Evolutionary conservation across 208 protist genomes (phyloP).

Genomic region (Leishmania arabica): DNA sequence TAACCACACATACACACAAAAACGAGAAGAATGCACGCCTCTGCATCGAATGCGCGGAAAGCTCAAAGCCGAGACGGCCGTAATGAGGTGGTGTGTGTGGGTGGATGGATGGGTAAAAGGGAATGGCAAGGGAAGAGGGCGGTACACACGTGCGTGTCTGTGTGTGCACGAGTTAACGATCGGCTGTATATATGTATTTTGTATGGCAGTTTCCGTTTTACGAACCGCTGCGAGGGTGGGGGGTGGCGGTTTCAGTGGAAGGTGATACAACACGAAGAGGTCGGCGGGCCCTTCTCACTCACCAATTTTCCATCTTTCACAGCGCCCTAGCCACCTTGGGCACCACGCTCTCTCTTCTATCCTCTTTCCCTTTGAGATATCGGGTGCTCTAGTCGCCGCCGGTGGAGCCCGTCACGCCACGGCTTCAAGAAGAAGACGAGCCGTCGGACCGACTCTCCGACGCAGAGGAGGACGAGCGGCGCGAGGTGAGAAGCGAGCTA

Average conservation of each 20-base stretch:
- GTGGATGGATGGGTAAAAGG: not conserved
- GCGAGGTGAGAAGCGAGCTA: not conserved
- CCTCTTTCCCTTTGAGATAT: not conserved
- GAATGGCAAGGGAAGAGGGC: not conserved
- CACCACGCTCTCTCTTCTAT: not conserved
- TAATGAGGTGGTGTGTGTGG: not conserved
- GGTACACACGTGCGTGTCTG: not conserved
- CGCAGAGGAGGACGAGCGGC: not conserved
- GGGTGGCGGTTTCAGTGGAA: not conserved
- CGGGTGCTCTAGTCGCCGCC: not conserved
- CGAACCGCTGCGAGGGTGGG: not conserved
- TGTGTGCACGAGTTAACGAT: not conserved
- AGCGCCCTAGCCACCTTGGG: not conserved
- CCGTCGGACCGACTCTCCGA: not conserved
- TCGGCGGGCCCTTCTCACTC: not conserved
- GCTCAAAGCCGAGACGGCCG: not conserved
- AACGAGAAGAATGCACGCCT: not conserved
- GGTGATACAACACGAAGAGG: not conserved
- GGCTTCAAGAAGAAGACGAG: slow-evolving; percentile 4
- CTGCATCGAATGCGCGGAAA: not conserved
- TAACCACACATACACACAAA: not conserved
- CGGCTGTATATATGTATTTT: not conserved
- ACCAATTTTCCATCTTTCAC: no score
- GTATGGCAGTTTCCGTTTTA: not conserved
- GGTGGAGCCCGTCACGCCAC: not conserved